These are phyloP conservation scores for Phytopythium cucurbitacearum DNA, from an alignment of 352 stramenopile genomes.

Conservation along the genomic window DNA sequence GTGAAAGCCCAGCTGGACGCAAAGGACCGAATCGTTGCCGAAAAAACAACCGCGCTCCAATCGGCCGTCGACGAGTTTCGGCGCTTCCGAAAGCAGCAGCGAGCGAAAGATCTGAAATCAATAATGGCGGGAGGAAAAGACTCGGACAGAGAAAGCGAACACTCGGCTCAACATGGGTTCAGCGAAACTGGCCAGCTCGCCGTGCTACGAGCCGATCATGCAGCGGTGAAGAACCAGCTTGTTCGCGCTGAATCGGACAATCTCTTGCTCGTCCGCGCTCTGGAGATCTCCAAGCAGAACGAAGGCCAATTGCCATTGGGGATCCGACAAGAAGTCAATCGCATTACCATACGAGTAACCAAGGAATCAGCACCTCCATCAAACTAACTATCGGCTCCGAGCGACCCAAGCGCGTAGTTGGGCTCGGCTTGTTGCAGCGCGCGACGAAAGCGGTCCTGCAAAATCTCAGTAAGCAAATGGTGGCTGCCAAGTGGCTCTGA, in stretches of 20 bases:
- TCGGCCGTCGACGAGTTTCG: constrained; percentile 21
- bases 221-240: constrained; percentile 52
- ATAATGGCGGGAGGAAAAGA: constrained; percentile 15
- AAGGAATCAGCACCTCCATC: not conserved
- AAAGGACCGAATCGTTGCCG: constrained; percentile 29
- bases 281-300: constrained; percentile 50
- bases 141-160: constrained; percentile 5
- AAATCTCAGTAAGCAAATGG: constrained; percentile 49
- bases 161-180: not conserved
- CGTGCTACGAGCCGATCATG: constrained; percentile 44
- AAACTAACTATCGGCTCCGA: too few species aligned
- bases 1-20: constrained; percentile 38
- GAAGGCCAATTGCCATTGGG: constrained; percentile 44
- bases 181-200: constrained; percentile 21
- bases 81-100: constrained; percentile 22
- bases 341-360: constrained; percentile 40
- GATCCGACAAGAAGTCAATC: constrained; percentile 51
- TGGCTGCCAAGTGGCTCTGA: constrained; percentile 66
- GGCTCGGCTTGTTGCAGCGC: constrained; percentile 17
- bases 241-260: constrained; percentile 59
- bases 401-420: constrained; percentile 20
- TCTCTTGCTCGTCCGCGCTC: constrained; percentile 55
- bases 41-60: constrained; percentile 29
- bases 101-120: constrained; percentile 28
- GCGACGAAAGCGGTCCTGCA: constrained; percentile 59